Base-by-base conservation (phyloP, 768 basidiomycete species). In the Leccinum boreale region DNA sequence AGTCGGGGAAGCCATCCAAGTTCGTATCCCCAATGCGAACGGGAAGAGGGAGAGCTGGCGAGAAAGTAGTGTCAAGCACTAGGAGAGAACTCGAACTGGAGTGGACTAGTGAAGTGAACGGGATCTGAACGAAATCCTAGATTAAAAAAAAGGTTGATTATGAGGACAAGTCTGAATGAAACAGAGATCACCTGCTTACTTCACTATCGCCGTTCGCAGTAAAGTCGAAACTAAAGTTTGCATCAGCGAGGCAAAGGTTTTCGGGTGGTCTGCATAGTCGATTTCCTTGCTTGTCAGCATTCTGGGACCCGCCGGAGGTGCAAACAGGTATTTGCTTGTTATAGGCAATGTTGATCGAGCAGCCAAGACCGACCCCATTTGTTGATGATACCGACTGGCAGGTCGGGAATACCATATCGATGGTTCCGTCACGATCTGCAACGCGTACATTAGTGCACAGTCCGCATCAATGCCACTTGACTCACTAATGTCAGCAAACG, bases 1-100 rank as follows among this genome's bases (percentile, higher is more conserved):
- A 66, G 65, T 98, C 97, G 0, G 96, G 94, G 73, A 90, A 98
- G 3, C 97, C 97, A 68, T 98, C 95, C 19, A 96, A 78, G 70
- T 98, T 90, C 52, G 83, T 87, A 73, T 99, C 97, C 31, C 94
- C 97, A 0, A 94, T 74, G 59, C 86, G 87, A 50, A 98, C 72
- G 0, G 92, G 80, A 15, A 95, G 72, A 1, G 95, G 93, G 5
- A 95, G 69, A 0, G 85, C 64, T 0, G 92, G 89, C 1, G 70
- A 77, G 64, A 81, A 82, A 0, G 87, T 81, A 4, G 79, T 83
- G 65, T 94, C 90, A 7, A 82, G 71, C 3, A 91, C 85, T 11
- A 93, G 82, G 10, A 97, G 81, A 3, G 83, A 82, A 21, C 81
- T 68, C 55, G 73, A 58, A 17, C 77, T 65, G 5, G 67, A 64